Conservation (phyloP, 345 rosid species). For the Populus pruinosa region DNA sequence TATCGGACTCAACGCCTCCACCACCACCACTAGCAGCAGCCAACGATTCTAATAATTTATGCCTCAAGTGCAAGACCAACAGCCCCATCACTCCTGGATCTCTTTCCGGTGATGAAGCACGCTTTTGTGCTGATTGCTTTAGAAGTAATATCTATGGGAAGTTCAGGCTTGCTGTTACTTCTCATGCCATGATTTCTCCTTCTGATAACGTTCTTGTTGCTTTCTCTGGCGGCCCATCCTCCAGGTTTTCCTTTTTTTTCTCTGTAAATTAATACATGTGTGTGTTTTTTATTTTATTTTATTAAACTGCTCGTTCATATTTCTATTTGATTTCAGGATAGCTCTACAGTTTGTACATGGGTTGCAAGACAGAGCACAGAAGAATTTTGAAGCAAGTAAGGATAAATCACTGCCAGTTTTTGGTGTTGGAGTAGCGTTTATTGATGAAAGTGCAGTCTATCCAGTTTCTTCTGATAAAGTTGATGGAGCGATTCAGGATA, state of each 20-base stretch:
- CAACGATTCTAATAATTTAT: constrained; percentile 14
- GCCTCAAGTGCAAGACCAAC: constrained; percentile 73
- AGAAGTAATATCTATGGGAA: constrained; percentile 70
- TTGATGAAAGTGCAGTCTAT: constrained; percentile 56
- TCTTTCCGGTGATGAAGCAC: constrained; percentile 41
- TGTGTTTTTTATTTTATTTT: background rate
- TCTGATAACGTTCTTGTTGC: constrained; percentile 86
- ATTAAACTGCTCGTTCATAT: background rate
- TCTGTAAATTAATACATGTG: background rate
- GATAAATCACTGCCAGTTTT: constrained; percentile 80
- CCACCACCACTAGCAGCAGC: background rate
- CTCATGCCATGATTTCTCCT: constrained; percentile 85
- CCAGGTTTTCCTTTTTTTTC: constrained; percentile 46
- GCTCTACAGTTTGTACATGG: constrained; percentile 82
- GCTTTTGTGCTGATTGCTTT: constrained; percentile 72
- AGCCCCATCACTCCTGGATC: constrained; percentile 30
- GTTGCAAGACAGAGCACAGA: constrained; percentile 72
- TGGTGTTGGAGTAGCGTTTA: constrained; percentile 81
- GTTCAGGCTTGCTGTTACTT: constrained; percentile 77
- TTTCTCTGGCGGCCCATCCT: constrained; percentile 87
- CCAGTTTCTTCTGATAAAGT: constrained; percentile 27
- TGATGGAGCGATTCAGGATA: constrained; percentile 38
- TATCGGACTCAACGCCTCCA: background rate
- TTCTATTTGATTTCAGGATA: constrained; percentile 44
- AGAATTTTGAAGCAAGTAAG: constrained; percentile 74